Evolutionary conservation across 78 protist genomes (phyloP), one percentile per base, ranked within the genome.

Genomic region (Neovahlkampfia damariscottae): DNA sequence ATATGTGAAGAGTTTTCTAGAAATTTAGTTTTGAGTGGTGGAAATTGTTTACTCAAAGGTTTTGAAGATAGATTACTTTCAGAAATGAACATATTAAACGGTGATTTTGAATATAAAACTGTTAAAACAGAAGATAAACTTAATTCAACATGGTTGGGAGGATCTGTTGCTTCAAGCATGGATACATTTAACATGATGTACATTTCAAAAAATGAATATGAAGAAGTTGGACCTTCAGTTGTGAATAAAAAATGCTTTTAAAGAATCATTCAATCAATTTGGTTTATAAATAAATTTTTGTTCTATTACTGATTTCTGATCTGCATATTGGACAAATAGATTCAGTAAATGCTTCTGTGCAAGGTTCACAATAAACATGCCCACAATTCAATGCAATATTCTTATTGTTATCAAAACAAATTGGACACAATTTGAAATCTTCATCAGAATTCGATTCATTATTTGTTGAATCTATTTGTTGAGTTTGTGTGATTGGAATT

Each of bases 61-160:
- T 72, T 78, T 40, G 82, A 72, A 29, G 76, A 78, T 5, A 71
- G 82, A 8, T 5, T 78, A 5, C 4, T 5, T 28, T 80, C 75
- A 69, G 92, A 89, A 77, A 8, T 93, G n/a, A 0, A 95, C 99
- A 67, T 38, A 85, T 72, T 58, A 88, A n/a, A n/a, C n/a, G n/a
- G n/a, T n/a, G n/a, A n/a, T n/a, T n/a, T n/a, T n/a, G 41, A 84
- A 83, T 87, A 85, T 86, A 89, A 74, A 89, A 81, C 86, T 87
- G 76, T 86, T 31, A 94, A 95, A n/a, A 86, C 95, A 74, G 89
- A 88, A 19, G 98, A 94, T 82, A 81, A 96, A 34, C 87, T 86
- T 81, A 91, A 90, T 89, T 85, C 94, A 8, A 95, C 87, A 81
- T 96, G 98, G 98, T 86, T 94, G 69, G 98, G 99, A 35, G 99